A percentile compares a stretch with the other conserved stretches of the same genome.
These are phyloP conservation scores for Polyporus tsugae DNA, from an alignment of 1,284 basidiomycete species.

Conservation along the genomic window DNA sequence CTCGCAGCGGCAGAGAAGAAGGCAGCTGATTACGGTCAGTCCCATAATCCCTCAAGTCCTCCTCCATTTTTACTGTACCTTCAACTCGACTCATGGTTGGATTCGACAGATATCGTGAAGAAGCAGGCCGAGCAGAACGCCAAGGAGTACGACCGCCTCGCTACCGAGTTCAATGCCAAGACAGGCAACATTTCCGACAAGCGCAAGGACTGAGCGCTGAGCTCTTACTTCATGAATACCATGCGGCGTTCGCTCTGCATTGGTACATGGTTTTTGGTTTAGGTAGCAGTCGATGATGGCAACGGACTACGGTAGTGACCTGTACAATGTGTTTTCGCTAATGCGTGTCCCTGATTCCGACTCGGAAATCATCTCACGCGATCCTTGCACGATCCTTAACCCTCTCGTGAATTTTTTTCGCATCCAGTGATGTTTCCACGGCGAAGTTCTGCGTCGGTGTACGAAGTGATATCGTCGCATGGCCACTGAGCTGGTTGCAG, in stretches of 20 bases:
- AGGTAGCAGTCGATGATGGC: background rate
- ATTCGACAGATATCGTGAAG: conserved; percentile 73
- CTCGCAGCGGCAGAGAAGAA: conserved; percentile 56
- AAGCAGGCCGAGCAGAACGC: conserved; percentile 83
- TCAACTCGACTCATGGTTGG: background rate
- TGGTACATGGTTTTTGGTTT: background rate
- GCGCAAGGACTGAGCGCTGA: conserved; percentile 46
- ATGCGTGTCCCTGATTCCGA: background rate
- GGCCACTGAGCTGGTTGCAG: background rate
- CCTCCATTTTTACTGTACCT: background rate
- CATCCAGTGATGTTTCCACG: background rate
- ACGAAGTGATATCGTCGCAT: background rate
- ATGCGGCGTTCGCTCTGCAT: background rate
- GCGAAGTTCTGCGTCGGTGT: no score
- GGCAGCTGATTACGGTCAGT: conserved; percentile 76
- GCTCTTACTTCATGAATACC: background rate
- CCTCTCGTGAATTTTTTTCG: background rate
- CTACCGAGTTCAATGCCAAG: conserved; percentile 77
- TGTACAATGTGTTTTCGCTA: background rate
- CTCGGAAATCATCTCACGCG: background rate
- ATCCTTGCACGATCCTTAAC: background rate
- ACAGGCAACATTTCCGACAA: conserved; percentile 66
- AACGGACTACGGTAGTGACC: background rate
- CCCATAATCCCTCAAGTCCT: background rate
- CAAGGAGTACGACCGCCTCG: conserved; percentile 82